Base-by-base conservation (phyloP, 2,329 filamentous ascomycete species). In the Fonsecaea pedrosoi region DNA sequence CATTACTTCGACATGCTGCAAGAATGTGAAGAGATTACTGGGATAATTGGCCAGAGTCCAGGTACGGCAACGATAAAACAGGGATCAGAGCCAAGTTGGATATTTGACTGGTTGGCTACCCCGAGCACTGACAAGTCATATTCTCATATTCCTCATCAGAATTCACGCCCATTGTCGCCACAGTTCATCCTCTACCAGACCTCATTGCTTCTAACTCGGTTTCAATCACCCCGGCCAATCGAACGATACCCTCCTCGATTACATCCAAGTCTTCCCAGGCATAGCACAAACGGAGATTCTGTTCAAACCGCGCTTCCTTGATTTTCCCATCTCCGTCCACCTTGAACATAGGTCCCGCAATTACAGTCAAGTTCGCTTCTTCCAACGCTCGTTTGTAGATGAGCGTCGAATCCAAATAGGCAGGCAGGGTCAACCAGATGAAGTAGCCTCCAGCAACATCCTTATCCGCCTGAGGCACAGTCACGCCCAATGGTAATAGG, bases 391-490 rank as follows among this genome's bases (percentile, higher is more conserved):
- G 81, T 71, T 83, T 78, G 6, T 86, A 86, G 37, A 92, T 80
- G 7, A 84, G 82, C 37, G 79, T 79, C 40, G 84, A 87, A 8
- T 83, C 81, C 62, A 90, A 79, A 54, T 75, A 63, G 69, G 76
- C 69, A 0, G 89, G 88, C 4, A 96, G 77, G 1, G 82, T 83
- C 32, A 96, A 78, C 92, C 92, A 97, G 56, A 96, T 81, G 76
- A 96, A 97, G 76, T 94, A 97, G 0, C 93, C 93, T 0, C 93
- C 93, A 35, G 89, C 90, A 2, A 89, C 77, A 3, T 80, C 76
- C 38, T 81, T 77, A 63, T 80, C 76, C 34, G 66, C 54, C 54
- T 34, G 76, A 74, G 38, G 82, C 76, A 34, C 64, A 69, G 0
- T 89, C 83, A 91, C 85, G 1, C 89, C 90, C 0, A 91, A 79